Evolutionary conservation across 257 asterid genomes (phyloP).

Genomic region (Solanum dulcamara): DNA sequence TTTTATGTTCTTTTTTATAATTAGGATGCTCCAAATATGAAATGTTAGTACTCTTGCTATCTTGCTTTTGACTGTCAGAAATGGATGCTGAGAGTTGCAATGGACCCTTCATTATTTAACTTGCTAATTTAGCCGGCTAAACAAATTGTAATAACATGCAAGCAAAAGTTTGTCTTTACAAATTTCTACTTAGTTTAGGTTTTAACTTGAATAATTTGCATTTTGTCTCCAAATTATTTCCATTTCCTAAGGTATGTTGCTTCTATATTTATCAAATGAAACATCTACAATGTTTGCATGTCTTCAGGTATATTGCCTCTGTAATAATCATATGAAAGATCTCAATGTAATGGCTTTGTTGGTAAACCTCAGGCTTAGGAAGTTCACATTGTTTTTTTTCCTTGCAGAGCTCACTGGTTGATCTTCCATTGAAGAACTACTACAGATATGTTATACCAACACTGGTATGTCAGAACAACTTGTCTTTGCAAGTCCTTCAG

Average conservation of each 20-base stretch:
- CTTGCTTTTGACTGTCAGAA: background rate
- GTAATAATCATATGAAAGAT: background rate
- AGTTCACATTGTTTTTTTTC: slow-evolving; percentile 5
- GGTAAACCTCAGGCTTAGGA: background rate
- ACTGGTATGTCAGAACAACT: slow-evolving; percentile 36
- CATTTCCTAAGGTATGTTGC: background rate
- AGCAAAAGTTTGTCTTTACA: background rate
- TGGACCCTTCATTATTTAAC: background rate
- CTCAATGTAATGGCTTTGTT: background rate
- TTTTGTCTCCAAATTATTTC: background rate
- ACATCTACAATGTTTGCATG: background rate
- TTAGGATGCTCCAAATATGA: background rate
- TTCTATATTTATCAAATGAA: background rate
- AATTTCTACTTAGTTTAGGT: background rate
- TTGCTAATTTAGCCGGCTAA: background rate
- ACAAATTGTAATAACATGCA: background rate
- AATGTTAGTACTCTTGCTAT: background rate
- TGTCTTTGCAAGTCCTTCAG: slow-evolving; percentile 5
- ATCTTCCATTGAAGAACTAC: slow-evolving; percentile 97
- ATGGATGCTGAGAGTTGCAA: background rate
- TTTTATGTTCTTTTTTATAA: background rate
- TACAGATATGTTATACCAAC: slow-evolving; percentile 97
- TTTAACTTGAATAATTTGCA: background rate
- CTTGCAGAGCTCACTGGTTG: slow-evolving; percentile 88
- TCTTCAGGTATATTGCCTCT: background rate